Conservation (phyloP, 306 rosid genomes). For the Aeschynomene evenia region DNA sequence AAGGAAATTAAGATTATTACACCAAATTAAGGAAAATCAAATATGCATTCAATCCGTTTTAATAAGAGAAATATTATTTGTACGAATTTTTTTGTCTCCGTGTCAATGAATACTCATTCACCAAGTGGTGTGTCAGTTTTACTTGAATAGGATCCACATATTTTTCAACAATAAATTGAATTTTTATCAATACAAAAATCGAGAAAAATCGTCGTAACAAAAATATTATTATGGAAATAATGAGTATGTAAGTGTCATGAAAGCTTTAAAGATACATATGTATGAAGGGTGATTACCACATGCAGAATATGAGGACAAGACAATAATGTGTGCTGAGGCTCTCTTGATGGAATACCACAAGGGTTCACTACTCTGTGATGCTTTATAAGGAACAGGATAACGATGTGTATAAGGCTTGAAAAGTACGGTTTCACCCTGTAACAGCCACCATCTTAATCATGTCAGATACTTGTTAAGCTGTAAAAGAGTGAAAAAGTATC, state of each 20-base stretch:
- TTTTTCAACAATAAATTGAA: too few relatives aligned
- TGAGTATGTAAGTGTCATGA: too few relatives aligned
- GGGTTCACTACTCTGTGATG: conserved; percentile 57
- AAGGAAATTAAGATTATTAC: neutral
- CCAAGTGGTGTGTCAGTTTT: too few relatives aligned
- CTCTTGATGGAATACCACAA: conserved; percentile 89
- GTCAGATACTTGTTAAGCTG: too few relatives aligned
- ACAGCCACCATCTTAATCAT: neutral
- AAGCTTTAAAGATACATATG: too few relatives aligned
- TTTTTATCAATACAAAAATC: too few relatives aligned
- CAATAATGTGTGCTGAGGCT: conserved; percentile 82
- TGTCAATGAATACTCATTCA: too few relatives aligned
- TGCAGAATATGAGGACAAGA: conserved; percentile 76
- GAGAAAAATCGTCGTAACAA: too few relatives aligned
- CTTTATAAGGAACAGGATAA: conserved; percentile 57
- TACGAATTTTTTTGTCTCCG: too few relatives aligned
- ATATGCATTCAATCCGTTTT: neutral
- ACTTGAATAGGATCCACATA: too few relatives aligned
- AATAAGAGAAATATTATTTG: too few relatives aligned
- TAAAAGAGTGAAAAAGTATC: conserved; percentile 2
- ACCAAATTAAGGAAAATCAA: neutral
- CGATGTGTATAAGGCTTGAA: conserved; percentile 63
- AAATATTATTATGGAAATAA: too few relatives aligned
- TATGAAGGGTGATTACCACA: conserved; percentile 55
- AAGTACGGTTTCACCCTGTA: conserved; percentile 65